These are phyloP conservation scores for Striga hermonthica DNA, from an alignment of 305 asterid genomes.

Conservation along the genomic window DNA sequence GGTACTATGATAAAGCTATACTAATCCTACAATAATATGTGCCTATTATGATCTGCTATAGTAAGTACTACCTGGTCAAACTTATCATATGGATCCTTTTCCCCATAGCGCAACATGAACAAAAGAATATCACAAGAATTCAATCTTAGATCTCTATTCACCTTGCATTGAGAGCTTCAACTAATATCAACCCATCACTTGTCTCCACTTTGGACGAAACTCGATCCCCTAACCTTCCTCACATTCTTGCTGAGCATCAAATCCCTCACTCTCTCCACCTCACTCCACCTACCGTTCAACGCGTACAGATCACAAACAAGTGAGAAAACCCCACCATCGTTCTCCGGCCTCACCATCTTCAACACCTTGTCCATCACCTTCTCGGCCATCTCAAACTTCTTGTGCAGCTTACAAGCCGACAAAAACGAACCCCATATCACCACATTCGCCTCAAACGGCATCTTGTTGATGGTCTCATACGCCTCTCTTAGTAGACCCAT, in stretches of 20 bases:
- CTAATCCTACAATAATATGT: too few relatives aligned
- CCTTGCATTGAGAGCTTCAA: too few relatives aligned
- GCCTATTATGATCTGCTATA: too few relatives aligned
- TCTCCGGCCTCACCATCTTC: conserved; percentile 52
- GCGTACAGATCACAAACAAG: conserved; percentile 54
- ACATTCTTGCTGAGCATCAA: conserved; percentile 50
- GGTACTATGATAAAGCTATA: too few relatives aligned
- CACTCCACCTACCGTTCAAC: conserved; percentile 45
- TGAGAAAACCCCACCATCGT: conserved; percentile 62
- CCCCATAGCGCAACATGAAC: too few relatives aligned
- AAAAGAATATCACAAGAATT: too few relatives aligned
- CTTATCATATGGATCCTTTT: too few relatives aligned
- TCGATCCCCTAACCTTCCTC: conserved; percentile 55
- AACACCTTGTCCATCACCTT: conserved; percentile 49
- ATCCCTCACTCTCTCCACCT: conserved; percentile 53
- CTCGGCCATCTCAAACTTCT: conserved; percentile 56
- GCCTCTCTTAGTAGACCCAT: conserved; percentile 61
- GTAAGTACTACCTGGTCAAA: too few relatives aligned
- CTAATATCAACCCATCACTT: too few relatives aligned
- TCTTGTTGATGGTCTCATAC: conserved; percentile 42
- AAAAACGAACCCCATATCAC: conserved; percentile 74
- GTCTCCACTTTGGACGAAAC: conserved; percentile 26
- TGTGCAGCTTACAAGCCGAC: conserved; percentile 61
- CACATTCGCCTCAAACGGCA: conserved; percentile 56
- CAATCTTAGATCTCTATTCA: too few relatives aligned